These are phyloP conservation scores for Rhizopus arrhizus DNA, from an alignment of 371 early-diverging fungal species.

Conservation along the genomic window DNA sequence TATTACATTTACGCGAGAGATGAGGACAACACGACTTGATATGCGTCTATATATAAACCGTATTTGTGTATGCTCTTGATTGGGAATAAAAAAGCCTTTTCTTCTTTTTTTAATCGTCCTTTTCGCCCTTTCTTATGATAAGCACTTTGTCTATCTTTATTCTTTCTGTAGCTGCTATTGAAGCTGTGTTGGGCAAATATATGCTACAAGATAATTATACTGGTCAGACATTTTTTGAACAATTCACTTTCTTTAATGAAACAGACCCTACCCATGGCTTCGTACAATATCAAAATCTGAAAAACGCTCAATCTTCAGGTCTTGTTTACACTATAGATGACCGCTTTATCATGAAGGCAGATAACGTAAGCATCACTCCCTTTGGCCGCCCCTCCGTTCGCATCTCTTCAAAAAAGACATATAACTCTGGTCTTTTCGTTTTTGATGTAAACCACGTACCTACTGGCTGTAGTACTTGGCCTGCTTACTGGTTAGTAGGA, in stretches of 20 bases:
- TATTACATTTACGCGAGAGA: no score
- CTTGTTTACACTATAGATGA: neutral
- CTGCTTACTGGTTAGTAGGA: slow-evolving; percentile 46
- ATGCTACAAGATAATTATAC: neutral
- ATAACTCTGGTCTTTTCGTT: slow-evolving; percentile 38
- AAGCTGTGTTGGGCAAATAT: neutral
- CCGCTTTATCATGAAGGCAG: slow-evolving; percentile 15
- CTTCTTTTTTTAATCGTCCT: no score
- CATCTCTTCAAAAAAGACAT: slow-evolving; percentile 21
- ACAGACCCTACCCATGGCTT: neutral
- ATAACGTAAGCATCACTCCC: slow-evolving; percentile 18
- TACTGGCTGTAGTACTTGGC: slow-evolving; percentile 42
- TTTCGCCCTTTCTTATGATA: no score
- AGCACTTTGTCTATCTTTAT: no score
- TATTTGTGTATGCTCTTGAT: no score
- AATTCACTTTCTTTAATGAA: slow-evolving; percentile 1
- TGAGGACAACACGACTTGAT: no score
- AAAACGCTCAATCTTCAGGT: neutral
- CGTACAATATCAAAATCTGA: neutral
- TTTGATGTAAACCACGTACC: slow-evolving; percentile 47
- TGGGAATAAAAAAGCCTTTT: no score
- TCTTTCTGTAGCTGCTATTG: no score
- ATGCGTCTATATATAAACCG: no score
- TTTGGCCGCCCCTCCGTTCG: slow-evolving; percentile 36
- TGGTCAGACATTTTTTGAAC: neutral